These are phyloP conservation scores for Ilyonectria mors-panacis DNA, from an alignment of 2,329 filamentous ascomycete genomes.

Conservation along the genomic window DNA sequence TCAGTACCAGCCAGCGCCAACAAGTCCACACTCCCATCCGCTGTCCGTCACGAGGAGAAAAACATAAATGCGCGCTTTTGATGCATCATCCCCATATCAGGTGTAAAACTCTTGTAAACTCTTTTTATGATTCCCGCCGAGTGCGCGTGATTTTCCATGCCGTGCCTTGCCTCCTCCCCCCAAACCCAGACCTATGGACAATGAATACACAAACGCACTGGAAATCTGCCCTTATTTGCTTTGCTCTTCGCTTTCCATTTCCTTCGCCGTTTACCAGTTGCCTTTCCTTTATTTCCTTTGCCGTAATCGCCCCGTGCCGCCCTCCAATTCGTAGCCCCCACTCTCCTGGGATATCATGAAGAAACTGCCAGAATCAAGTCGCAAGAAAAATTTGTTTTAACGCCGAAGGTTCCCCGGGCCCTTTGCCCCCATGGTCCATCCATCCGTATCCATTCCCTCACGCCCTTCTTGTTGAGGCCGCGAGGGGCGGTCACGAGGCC, in stretches of 20 bases:
- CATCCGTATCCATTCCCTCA: constrained; percentile 34
- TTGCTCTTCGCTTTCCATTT: constrained; percentile 1
- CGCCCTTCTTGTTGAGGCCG: constrained; percentile 30
- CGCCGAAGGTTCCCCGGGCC: constrained; percentile 43
- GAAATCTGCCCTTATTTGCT: constrained; percentile 20
- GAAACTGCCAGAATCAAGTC: constrained; percentile 43
- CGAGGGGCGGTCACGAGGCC: constrained; percentile 37
- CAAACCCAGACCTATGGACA: constrained; percentile 22
- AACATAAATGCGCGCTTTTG: neutral
- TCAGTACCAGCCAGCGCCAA: neutral
- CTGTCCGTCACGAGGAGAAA: neutral
- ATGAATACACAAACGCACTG: constrained; percentile 26
- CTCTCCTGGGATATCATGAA: constrained; percentile 49
- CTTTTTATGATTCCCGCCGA: constrained; percentile 7
- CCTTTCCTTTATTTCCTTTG: constrained; percentile 36
- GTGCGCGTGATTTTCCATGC: constrained; percentile 16
- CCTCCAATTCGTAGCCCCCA: constrained; percentile 42
- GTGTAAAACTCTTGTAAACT: neutral
- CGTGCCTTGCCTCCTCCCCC: neutral
- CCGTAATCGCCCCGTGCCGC: constrained; percentile 41
- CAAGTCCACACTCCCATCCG: too few relatives aligned
- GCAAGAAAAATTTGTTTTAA: constrained; percentile 32
- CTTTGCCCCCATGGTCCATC: constrained; percentile 34
- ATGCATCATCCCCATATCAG: neutral
- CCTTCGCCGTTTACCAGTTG: constrained; percentile 31